Evolutionary conservation across 2,329 filamentous ascomycete genomes (phyloP), one percentile per base, ranked within the genome.

Genomic region (Albifimbria verrucaria): DNA sequence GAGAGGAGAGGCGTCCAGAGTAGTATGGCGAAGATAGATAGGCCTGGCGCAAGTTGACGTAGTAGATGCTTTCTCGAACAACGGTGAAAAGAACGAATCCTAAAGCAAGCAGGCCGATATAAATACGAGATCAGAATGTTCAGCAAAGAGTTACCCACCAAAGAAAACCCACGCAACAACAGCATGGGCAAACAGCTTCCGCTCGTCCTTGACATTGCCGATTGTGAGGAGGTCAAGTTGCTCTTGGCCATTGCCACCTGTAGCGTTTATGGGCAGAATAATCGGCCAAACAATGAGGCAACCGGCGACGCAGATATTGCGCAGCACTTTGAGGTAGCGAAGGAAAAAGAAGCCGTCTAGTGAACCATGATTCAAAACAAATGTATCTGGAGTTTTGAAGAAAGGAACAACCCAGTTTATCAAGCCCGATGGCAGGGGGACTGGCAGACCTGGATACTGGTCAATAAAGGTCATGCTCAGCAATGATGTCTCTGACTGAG

Each of bases 261-360:
- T 97, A 28, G 85, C 85, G 69, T 97, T 95, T 68, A 97, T 76
- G 0, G 94, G 92, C 62, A 84, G 91, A 21, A 97, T 77, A 39
- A 97, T 78, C 0, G 94, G 93, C 86, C 90, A 96, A 18, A 90
- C 92, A 54, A 97, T 86, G 61, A 81, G 76, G 64, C 87, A 90
- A 53, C 94, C 94, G 10, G 93, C 87, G 45, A 97, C 82, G 72
- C 88, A 92, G 59, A 95, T 88, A 55, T 87, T 87, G 65, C 92
- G 90, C 58, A 97, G 74, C 65, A 93, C 64, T 46, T 73, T 74
- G 52, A 75, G 62, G 51, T 72, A 96, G 32, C 93, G 90, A 24
- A 97, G 78, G 68, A 95, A 91, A 49, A 97, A 85, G 70, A 93
- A 97, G 26, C 89, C 89, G 68, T 99, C 93, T 57, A 99, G 82